Conservation (phyloP, 345 rosid genomes). For the Heritiera littoralis region DNA sequence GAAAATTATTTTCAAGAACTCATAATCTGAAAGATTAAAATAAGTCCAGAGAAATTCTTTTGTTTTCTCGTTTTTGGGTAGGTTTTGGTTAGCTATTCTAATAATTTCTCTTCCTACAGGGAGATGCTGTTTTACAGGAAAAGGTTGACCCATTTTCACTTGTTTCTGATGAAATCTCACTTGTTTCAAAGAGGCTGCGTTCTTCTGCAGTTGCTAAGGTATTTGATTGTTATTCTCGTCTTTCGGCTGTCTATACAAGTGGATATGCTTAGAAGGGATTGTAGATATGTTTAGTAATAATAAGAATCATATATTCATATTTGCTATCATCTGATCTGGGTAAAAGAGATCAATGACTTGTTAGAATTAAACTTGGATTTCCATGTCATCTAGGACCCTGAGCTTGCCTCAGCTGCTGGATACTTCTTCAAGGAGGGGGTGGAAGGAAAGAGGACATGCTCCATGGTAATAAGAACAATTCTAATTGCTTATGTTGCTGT, state of each 20-base stretch:
- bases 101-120: neutral
- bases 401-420: conserved; percentile 71
- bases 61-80: neutral
- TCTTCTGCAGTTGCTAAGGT: conserved; percentile 64
- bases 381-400: conserved; percentile 49
- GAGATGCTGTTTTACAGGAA: conserved; percentile 44
- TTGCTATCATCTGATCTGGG: neutral
- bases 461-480: conserved; percentile 40
- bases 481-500: neutral
- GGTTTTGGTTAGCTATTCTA: neutral
- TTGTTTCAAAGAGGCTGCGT: conserved; percentile 51
- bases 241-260: conserved; percentile 6
- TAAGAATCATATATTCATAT: too few relatives aligned
- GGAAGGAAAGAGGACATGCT: conserved; percentile 68
- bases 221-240: conserved; percentile 14
- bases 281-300: too few relatives aligned
- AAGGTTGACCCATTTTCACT: conserved; percentile 64
- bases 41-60: neutral
- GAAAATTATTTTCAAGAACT: neutral
- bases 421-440: conserved; percentile 68
- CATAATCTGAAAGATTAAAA: neutral
- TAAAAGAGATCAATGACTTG: neutral
- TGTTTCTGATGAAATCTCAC: conserved; percentile 71
- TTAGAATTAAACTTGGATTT: conserved; percentile 7
- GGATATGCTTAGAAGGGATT: neutral